phyloP scores from a whole-genome alignment of 1,284 basidiomycete genomes.

The Cystobasidiaceae sp. region DNA sequence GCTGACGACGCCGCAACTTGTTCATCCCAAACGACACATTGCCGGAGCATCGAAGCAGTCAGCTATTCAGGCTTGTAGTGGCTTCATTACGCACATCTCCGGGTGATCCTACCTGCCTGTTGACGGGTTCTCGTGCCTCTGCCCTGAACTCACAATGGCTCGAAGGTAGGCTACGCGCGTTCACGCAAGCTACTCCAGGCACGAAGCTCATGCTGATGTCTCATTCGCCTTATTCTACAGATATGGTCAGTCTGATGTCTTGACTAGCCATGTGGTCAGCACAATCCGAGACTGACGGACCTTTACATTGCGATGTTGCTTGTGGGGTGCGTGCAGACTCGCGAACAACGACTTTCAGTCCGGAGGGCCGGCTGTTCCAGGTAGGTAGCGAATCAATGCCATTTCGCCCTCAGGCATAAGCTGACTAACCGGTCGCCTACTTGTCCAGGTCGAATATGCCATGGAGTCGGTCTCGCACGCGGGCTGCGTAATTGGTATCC shows the following conservation, averaged over 20 bases:
- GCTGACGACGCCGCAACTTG: too few relatives aligned
- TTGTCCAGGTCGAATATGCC: conserved; percentile 42
- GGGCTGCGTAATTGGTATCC: conserved; percentile 43
- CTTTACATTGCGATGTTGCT: not conserved
- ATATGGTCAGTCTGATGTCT: not conserved
- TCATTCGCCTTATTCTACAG: not conserved
- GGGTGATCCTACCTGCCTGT: too few relatives aligned
- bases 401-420: not conserved
- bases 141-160: not conserved
- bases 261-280: not conserved
- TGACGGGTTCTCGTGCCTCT: not conserved
- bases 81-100: too few relatives aligned
- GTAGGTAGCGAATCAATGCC: not conserved
- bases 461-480: conserved; percentile 41
- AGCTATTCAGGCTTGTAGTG: too few relatives aligned
- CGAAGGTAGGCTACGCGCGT: not conserved
- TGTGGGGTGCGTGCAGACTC: conserved; percentile 35
- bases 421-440: not conserved
- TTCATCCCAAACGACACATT: too few relatives aligned
- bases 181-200: not conserved
- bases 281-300: not conserved
- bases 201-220: not conserved
- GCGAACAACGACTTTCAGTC: conserved; percentile 42
- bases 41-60: too few relatives aligned
- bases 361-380: conserved; percentile 42